Evolutionary conservation across 2,329 filamentous ascomycete species (phyloP), one percentile per base, ranked within the genome.

Genomic region (Geosmithia putterillii): DNA sequence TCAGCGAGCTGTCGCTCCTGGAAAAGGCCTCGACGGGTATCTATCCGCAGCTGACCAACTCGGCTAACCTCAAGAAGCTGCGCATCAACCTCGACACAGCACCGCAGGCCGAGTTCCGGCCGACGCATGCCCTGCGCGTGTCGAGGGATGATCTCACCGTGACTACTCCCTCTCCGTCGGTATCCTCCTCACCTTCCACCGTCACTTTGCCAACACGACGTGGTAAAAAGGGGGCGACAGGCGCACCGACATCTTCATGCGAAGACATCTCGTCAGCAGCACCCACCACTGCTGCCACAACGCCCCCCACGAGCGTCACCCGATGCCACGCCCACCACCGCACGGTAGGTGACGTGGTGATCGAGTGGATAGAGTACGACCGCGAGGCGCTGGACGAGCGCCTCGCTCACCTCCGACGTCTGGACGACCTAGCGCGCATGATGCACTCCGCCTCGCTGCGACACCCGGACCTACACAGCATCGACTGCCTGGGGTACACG

Each of bases 351-450:
- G 52, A 61, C 42, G 63, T 69, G 17, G 45, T 69, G 19, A 51
- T 70, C 42, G 66, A 70, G 46, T 70, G 66, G 65, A 60, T 69
- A 14, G 57, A 62, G 41, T 70, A 70, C 46, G 67, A 69, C 44
- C 53, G 58, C 8, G 60, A 67, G 22, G 57, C 56, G 37, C 52
- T 66, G 15, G 64, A 69, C 40, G 60, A 62, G 45, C 59, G 66
- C 25, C 55, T 69, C 39, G 59, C 60, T 32, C 64, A 69, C 43
- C 56, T 69, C 28, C 60, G 66, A 22, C 56, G 67, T 10, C 62
- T 69, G 32, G 66, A 70, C 48, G 67, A 70, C 48, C 59, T 70
- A 15, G 65, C 67, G 18, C 57, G 62, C 35, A 67, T 70, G 63
- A 66, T 68, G 55, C 65, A 67, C 51, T 66, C 63, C 18, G 64